Conservation (phyloP, 257 asterid species). For the Solanum pimpinellifolium region DNA sequence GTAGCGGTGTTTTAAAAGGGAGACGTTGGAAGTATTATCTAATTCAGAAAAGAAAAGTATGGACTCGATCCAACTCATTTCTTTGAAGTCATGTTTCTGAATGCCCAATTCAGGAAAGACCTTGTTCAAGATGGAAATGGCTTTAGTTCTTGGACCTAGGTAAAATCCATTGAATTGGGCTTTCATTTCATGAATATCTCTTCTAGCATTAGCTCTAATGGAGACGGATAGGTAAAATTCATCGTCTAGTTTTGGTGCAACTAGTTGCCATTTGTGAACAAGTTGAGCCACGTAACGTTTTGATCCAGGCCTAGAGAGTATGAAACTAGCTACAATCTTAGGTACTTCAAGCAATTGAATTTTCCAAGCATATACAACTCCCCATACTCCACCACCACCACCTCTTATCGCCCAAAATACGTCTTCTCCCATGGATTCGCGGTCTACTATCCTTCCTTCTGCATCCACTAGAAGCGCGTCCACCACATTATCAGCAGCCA, state of each 20-base stretch:
- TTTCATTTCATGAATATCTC: conserved; percentile 21
- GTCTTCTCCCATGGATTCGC: conserved; percentile 72
- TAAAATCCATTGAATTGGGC: conserved; percentile 57
- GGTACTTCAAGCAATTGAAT: conserved; percentile 35
- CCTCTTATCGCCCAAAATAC: conserved; percentile 85
- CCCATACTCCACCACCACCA: conserved; percentile 78
- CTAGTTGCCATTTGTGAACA: conserved; percentile 46
- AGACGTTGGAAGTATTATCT: neutral
- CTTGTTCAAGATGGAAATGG: conserved; percentile 10
- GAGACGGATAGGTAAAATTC: conserved; percentile 41
- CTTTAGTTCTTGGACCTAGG: conserved; percentile 31
- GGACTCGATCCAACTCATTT: conserved; percentile 73
- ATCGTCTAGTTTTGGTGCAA: conserved; percentile 35
- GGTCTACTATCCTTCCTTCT: conserved; percentile 33
- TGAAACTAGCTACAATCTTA: conserved; percentile 25
- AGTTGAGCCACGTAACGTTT: conserved; percentile 12
- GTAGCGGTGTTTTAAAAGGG: conserved; percentile 30
- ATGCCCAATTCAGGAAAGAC: conserved; percentile 35
- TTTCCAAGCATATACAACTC: conserved; percentile 61
- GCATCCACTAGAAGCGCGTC: conserved; percentile 59
- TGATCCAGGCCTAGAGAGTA: conserved; percentile 29
- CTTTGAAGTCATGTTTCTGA: conserved; percentile 22
- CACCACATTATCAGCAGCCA: conserved; percentile 70
- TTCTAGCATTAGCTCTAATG: conserved; percentile 39
- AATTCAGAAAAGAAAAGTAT: conserved; percentile 46